phyloP scores from a whole-genome alignment of 495 filamentous ascomycete species.

The Podospora bellae-mahoneyi region DNA sequence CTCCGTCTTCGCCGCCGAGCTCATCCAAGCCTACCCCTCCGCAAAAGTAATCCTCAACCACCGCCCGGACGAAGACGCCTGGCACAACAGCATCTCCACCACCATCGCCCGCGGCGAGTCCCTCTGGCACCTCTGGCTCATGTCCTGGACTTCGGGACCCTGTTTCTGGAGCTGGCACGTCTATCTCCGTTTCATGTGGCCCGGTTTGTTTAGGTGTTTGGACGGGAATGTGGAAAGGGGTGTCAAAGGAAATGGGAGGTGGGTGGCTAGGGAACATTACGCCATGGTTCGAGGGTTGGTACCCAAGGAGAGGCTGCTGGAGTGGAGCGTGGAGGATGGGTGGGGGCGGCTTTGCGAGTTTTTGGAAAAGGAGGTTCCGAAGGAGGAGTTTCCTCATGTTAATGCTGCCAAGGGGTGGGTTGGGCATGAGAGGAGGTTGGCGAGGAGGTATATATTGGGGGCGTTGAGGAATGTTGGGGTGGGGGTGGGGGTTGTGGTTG shows the following conservation, averaged over 20 bases:
- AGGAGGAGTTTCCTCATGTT: conserved; percentile 40
- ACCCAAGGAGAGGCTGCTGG: conserved; percentile 43
- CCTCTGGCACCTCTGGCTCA: conserved; percentile 29
- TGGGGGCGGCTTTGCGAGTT: conserved; percentile 52
- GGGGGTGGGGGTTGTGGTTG: too few species aligned
- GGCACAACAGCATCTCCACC: conserved; percentile 32
- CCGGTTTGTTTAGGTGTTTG: conserved; percentile 24
- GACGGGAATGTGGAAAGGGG: conserved; percentile 27
- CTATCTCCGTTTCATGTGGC: conserved; percentile 30
- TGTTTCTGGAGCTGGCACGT: conserved; percentile 34
- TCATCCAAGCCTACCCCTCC: conserved; percentile 46
- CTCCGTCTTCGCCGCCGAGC: conserved; percentile 38
- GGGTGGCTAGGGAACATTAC: conserved; percentile 28
- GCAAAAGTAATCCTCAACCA: conserved; percentile 46
- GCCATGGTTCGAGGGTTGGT: conserved; percentile 37
- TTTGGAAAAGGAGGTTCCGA: conserved; percentile 43
- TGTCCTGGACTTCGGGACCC: conserved; percentile 24
- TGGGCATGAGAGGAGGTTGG: neutral
- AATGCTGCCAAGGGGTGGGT: conserved; percentile 19
- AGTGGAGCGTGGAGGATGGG: conserved; percentile 47
- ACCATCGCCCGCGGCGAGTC: conserved; percentile 26
- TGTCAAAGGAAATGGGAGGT: conserved; percentile 22
- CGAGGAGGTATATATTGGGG: neutral
- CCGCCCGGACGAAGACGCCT: conserved; percentile 38
- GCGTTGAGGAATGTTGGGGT: neutral